Evolutionary conservation across 768 basidiomycete genomes (phyloP), one percentile per base, ranked within the genome.

Genomic region (Auricularia cornea): DNA sequence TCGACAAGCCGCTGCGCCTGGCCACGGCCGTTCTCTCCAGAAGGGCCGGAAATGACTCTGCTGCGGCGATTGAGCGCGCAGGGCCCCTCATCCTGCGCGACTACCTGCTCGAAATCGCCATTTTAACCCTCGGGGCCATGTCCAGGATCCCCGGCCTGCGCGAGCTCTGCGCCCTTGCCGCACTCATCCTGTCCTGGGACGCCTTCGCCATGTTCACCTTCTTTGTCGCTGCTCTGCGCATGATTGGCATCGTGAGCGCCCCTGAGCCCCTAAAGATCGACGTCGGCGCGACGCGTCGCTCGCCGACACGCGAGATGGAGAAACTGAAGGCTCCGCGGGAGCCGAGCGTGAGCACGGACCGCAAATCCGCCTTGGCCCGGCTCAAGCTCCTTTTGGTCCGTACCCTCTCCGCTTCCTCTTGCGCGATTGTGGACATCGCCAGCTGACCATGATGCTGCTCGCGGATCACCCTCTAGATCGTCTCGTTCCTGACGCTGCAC

Each of bases 101-200:
- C 72, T 99, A 97, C 66, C 86, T 86, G 3, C 81, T 99, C 59
- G 97, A 99, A 70, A 88, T 98, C 56, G 90, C 86, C 3, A 93
- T 98, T 2, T 83, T 99, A 3, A 76, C 88, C 54, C 82, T 95
- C 51, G 97, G 97, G 2, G 94, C 93, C 2, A 85, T 88, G 68
- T 87, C 86, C 65, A 88, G 87, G 52, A 93, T 98, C 30, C 87
- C 89, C 26, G 96, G 96, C 12, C 78, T 99, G 59, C 85, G 84
- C 66, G 95, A 99, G 75, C 96, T 98, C 66, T 98, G 96, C 72
- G 90, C 94, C 12, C 84, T 98, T 18, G 97, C 95, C 0, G 94
- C 94, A 1, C 73, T 98, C n/a, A 80, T 92, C 60, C 80, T 99
- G 59, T 81, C 81, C 10, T 81, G 95, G 54, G 97, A 99, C 73